Conservation (phyloP, 2,329 filamentous ascomycete species). For the Alternaria tenuissima region DNA sequence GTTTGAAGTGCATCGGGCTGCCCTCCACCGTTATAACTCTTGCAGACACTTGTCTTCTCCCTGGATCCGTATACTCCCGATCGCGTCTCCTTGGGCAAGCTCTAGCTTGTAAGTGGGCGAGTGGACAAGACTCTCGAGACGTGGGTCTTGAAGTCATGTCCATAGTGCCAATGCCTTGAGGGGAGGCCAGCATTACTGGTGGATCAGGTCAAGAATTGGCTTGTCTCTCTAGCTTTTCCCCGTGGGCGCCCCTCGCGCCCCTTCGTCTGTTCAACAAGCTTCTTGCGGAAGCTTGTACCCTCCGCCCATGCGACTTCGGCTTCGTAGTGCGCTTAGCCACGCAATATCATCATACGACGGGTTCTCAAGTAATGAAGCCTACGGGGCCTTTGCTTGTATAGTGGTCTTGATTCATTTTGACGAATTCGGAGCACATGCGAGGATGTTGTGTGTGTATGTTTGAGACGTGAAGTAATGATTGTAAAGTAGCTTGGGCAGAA, state of each 20-base stretch:
- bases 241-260: background rate
- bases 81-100: background rate
- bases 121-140: conserved; percentile 11
- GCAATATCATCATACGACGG: background rate
- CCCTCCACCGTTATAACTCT: background rate
- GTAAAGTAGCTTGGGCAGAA: background rate
- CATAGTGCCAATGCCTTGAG: conserved; percentile 7
- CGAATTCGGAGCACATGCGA: background rate
- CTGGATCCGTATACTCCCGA: conserved; percentile 1
- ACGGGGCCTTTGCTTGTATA: background rate
- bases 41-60: conserved; percentile 2
- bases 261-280: background rate
- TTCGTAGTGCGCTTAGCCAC: background rate
- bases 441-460: background rate
- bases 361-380: background rate
- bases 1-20: background rate
- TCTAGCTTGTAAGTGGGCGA: conserved; percentile 11
- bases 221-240: background rate
- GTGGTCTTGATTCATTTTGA: background rate
- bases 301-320: background rate
- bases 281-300: background rate
- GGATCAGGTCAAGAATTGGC: conserved; percentile 5
- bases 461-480: background rate
- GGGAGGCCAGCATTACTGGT: conserved; percentile 2
- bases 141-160: conserved; percentile 6